Conservation (phyloP, 345 rosid genomes). For the Brassica juncea region DNA sequence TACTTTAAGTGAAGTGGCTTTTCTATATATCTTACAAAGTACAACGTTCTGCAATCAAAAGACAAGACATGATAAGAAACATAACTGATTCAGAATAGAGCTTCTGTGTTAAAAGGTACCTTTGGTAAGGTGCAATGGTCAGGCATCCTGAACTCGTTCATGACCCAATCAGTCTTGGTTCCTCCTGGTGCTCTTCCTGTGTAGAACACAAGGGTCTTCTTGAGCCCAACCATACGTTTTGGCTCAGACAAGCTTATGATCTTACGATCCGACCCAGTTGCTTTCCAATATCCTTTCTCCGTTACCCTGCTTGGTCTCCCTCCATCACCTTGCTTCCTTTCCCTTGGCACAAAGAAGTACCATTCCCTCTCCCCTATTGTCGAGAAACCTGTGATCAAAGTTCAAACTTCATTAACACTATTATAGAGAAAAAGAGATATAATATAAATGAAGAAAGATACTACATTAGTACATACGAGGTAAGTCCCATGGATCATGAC, state of each 20-base stretch:
- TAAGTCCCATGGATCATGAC: conserved; percentile 74
- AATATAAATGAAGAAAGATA: background rate
- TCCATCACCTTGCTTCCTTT: conserved; percentile 79
- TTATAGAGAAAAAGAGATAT: background rate
- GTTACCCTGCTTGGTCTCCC: conserved; percentile 92
- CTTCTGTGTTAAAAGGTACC: conserved; percentile 42
- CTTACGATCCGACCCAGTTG: conserved; percentile 90
- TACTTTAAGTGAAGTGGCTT: conserved; percentile 86
- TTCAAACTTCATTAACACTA: background rate
- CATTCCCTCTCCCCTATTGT: conserved; percentile 86
- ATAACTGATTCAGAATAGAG: background rate
- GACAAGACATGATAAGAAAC: conserved; percentile 12
- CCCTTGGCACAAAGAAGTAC: conserved; percentile 94
- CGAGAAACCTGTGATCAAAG: conserved; percentile 54
- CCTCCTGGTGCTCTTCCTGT: conserved; percentile 89
- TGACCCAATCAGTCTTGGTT: conserved; percentile 93
- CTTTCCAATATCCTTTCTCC: conserved; percentile 89
- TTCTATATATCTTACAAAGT: conserved; percentile 87
- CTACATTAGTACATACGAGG: conserved; percentile 52
- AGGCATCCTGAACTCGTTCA: conserved; percentile 96
- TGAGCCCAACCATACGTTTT: conserved; percentile 69
- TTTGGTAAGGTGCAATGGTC: conserved; percentile 62
- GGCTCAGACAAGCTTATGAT: conserved; percentile 67
- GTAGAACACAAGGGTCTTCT: conserved; percentile 92
- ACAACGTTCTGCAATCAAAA: conserved; percentile 66